phyloP scores from a whole-genome alignment of 176 grass and related monocot genomes.

The Lolium perenne region DNA sequence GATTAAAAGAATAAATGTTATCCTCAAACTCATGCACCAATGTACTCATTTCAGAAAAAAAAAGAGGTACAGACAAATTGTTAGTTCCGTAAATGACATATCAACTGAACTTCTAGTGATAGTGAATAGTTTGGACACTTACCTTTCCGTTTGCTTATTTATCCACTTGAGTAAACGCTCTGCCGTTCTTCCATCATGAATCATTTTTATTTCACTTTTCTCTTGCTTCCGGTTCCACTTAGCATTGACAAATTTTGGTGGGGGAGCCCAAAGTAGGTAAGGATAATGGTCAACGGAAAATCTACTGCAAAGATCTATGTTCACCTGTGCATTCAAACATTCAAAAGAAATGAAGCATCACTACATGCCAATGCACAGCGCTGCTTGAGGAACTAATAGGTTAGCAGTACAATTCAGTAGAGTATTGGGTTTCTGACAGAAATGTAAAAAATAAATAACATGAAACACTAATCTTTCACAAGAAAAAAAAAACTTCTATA shows the following conservation, averaged over 20 bases:
- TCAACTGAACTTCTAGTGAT: constrained; percentile 26
- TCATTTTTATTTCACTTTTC: constrained; percentile 74
- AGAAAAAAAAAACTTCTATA: background rate
- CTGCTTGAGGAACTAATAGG: constrained; percentile 16
- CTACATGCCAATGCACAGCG: constrained; percentile 33
- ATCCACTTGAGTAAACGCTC: constrained; percentile 89
- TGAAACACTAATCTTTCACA: background rate
- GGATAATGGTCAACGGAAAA: constrained; percentile 90
- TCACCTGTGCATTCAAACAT: constrained; percentile 89
- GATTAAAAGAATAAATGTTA: constrained; percentile 25
- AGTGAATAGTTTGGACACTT: constrained; percentile 45
- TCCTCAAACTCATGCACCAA: background rate
- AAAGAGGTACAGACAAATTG: background rate
- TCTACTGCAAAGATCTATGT: constrained; percentile 77
- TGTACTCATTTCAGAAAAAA: background rate
- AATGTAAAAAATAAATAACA: constrained; percentile 17
- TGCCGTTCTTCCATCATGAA: constrained; percentile 92
- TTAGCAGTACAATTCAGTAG: background rate
- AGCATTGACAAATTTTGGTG: constrained; percentile 63
- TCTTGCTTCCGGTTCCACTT: constrained; percentile 86
- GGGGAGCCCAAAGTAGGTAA: constrained; percentile 86
- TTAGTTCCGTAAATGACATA: background rate
- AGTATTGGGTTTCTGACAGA: background rate
- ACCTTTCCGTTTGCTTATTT: constrained; percentile 86
- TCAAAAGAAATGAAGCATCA: constrained; percentile 55